Percentiles rank a stretch among this genome's conserved stretches.
Conservation (phyloP, 257 asterid genomes). For the Gardenia jasminoides region DNA sequence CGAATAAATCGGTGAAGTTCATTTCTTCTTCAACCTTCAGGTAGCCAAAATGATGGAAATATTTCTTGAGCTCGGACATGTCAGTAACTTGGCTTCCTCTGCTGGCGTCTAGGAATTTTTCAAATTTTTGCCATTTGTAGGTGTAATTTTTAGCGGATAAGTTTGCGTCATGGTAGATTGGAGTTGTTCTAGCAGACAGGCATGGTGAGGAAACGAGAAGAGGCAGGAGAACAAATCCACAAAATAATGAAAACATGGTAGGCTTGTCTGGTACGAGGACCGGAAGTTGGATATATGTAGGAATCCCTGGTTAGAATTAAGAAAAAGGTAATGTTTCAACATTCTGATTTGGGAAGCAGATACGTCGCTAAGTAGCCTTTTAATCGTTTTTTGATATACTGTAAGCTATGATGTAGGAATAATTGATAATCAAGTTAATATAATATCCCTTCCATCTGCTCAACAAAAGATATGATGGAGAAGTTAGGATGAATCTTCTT, state of each 20-base stretch:
- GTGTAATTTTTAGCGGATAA: slow-evolving; percentile 4
- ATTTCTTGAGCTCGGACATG: slow-evolving; percentile 58
- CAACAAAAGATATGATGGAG: slow-evolving; percentile 12
- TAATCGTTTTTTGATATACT: background rate
- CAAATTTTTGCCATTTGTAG: slow-evolving; percentile 50
- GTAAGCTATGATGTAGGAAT: too few species aligned
- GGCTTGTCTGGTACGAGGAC: background rate
- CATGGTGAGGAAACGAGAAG: slow-evolving; percentile 31
- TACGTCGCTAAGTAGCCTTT: background rate
- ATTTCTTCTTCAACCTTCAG: slow-evolving; percentile 13
- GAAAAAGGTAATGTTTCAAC: background rate
- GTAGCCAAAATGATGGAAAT: slow-evolving; percentile 60
- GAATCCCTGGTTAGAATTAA: background rate
- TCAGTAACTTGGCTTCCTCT: slow-evolving; percentile 46
- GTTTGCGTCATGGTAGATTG: slow-evolving; percentile 11
- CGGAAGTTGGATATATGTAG: background rate
- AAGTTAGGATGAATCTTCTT: slow-evolving; percentile 11
- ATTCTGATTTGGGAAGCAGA: slow-evolving; percentile 4
- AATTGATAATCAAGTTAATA: background rate
- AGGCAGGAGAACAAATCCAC: slow-evolving; percentile 23
- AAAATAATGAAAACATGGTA: slow-evolving; percentile 37
- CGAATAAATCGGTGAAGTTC: slow-evolving; percentile 44
- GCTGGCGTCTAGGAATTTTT: slow-evolving; percentile 30
- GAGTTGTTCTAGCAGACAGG: slow-evolving; percentile 36
- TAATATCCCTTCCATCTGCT: background rate